Evolutionary conservation across 352 stramenopile species (phyloP).

Genomic region (Globisporangium heterothallicum): DNA sequence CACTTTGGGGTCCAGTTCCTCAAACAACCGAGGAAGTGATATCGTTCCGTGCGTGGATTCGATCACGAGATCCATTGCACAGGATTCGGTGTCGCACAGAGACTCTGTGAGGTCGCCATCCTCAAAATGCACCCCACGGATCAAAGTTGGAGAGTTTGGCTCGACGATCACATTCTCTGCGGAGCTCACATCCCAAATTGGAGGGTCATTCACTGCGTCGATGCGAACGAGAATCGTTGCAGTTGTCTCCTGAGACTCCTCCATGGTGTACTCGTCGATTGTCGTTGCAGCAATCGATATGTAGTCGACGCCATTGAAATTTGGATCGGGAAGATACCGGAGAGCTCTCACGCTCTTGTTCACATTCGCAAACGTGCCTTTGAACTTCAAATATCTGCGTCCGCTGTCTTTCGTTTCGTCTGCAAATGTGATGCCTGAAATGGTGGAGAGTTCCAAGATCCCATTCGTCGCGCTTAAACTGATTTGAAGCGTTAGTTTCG

Average conservation of each 20-base stretch:
- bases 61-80: slow-evolving; percentile 52
- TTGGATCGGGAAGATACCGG: slow-evolving; percentile 27
- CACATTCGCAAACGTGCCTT: slow-evolving; percentile 39
- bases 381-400: slow-evolving; percentile 13
- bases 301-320: slow-evolving; percentile 45
- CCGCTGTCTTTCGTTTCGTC: slow-evolving; percentile 11
- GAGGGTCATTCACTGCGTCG: slow-evolving; percentile 50
- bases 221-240: slow-evolving; percentile 29
- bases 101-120: slow-evolving; percentile 36
- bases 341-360: slow-evolving; percentile 33
- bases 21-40: slow-evolving; percentile 22
- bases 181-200: slow-evolving; percentile 39
- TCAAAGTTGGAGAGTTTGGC: slow-evolving; percentile 12
- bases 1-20: slow-evolving; percentile 5
- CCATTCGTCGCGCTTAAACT: slow-evolving; percentile 7
- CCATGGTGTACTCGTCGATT: slow-evolving; percentile 38
- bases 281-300: slow-evolving; percentile 34
- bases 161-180: slow-evolving; percentile 11
- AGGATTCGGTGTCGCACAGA: slow-evolving; percentile 14
- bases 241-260: slow-evolving; percentile 23
- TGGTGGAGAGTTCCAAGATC: slow-evolving; percentile 5
- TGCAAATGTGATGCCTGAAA: slow-evolving; percentile 21
- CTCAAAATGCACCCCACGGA: slow-evolving; percentile 33
- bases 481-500: slow-evolving; percentile 20
- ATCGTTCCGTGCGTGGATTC: slow-evolving; percentile 36